Evolutionary conservation across 495 filamentous ascomycete genomes (phyloP).

Genomic region (Talaromyces nanjingensis): DNA sequence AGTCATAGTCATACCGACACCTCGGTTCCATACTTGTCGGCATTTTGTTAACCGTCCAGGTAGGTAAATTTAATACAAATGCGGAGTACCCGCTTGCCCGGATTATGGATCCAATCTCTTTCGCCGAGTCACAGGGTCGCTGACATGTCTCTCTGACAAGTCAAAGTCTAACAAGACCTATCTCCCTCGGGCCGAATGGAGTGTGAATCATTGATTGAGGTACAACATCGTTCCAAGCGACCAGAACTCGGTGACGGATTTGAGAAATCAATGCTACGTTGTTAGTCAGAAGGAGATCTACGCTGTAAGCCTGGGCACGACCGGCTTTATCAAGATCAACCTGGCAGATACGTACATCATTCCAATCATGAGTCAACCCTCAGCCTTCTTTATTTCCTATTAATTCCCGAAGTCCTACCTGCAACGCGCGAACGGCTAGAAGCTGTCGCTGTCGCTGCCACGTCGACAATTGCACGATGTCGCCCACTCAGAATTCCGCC

Average conservation of each 20-base stretch:
- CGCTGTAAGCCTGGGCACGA: slow-evolving; percentile 43
- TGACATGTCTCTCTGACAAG: neutral
- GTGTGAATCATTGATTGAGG: neutral
- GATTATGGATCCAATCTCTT: neutral
- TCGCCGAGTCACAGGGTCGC: neutral
- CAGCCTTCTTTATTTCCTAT: neutral
- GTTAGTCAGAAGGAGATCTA: slow-evolving; percentile 41
- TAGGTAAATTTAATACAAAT: neutral
- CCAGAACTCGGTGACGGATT: neutral
- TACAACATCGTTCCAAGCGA: neutral
- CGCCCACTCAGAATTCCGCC: neutral
- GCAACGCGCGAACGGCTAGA: neutral
- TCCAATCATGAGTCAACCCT: neutral
- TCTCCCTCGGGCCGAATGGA: slow-evolving; percentile 4
- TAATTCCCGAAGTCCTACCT: neutral
- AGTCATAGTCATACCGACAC: neutral
- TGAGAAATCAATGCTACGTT: neutral
- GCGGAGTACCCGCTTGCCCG: slow-evolving; percentile 4
- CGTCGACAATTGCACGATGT: slow-evolving; percentile 10
- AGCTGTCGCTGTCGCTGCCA: neutral
- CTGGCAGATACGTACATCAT: neutral
- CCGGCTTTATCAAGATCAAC: slow-evolving; percentile 14
- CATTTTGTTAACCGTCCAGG: neutral
- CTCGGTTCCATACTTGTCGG: neutral
- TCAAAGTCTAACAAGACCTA: neutral